Conservation (phyloP, 495 filamentous ascomycete genomes). For the Aspergillus bridgeri region DNA sequence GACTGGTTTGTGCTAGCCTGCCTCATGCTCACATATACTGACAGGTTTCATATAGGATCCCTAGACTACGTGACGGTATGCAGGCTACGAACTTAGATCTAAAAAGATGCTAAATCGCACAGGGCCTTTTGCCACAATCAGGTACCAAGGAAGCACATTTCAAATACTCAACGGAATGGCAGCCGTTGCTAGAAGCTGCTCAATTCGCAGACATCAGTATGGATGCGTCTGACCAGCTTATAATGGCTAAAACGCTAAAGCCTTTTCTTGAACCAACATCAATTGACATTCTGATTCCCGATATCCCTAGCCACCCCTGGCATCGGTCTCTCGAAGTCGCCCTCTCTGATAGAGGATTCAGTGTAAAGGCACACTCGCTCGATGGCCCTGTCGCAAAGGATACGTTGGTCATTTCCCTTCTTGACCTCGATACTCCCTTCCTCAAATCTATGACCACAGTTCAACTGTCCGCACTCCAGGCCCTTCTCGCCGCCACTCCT, state of each 20-base stretch:
- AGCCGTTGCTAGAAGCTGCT: neutral
- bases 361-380: neutral
- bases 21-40: neutral
- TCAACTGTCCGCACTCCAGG: conserved; percentile 22
- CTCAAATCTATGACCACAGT: conserved; percentile 26
- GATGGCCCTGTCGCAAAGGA: conserved; percentile 8
- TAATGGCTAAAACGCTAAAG: neutral
- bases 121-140: neutral
- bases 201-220: neutral
- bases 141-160: neutral
- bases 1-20: neutral
- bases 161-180: neutral
- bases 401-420: conserved; percentile 24
- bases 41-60: neutral
- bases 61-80: neutral
- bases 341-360: neutral
- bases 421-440: conserved; percentile 33
- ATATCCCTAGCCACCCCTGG: neutral
- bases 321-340: neutral
- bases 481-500: conserved; percentile 24
- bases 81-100: neutral
- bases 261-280: neutral
- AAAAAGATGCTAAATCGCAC: neutral
- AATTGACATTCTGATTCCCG: neutral
- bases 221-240: neutral